Evolutionary conservation across 805 yeast species (phyloP), one percentile per base, ranked within the genome.

Genomic region (Blastobotrys terrestris): DNA sequence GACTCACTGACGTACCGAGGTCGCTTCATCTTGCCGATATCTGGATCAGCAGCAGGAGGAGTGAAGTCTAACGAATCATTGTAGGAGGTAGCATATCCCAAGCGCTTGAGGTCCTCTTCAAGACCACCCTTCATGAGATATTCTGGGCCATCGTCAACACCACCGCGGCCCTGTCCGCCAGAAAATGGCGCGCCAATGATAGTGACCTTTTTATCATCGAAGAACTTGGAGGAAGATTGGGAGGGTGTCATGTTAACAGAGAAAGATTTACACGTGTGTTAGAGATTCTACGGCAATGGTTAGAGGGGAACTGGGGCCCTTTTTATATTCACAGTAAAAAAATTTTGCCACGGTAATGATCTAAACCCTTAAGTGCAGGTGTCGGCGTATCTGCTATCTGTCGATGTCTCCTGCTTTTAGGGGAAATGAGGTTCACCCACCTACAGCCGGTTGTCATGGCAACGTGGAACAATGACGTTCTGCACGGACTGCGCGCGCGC

Each of bases 101-200:
- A 74, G 1, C 73, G 71, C 56, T 78, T 70, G 51, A 92, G 65
- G 62, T 86, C 85, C 21, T 74, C 58, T 55, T 78, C 73, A 54
- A 92, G 74, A 2, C 97, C 97, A 51, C 80, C 78, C 56, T 84
- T 77, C 46, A 90, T 68, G 58, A 92, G 73, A 68, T 80, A 85
- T 55, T 82, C 78, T n/a, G 99, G 98, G 39, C 97, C 99, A 49
- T 81, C 77, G 65, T 92, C 99, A 41, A 92, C 97, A 58, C 99
- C 99, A 20, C 83, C 78, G 65, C 88, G 87, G 42, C 89, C 91
- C 69, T 92, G 99, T 56, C 99, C 99, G 20, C 97, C 98, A 39
- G 90, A 81, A 70, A 92, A 94, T 50, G 98, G 98, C 0, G 97
- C 97, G 16, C 84, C 75, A 55, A 94, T 80, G 51, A 92, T 73